Evolutionary conservation across 345 rosid species (phyloP), one percentile per base, ranked within the genome.

Genomic region (Citrus glauca): DNA sequence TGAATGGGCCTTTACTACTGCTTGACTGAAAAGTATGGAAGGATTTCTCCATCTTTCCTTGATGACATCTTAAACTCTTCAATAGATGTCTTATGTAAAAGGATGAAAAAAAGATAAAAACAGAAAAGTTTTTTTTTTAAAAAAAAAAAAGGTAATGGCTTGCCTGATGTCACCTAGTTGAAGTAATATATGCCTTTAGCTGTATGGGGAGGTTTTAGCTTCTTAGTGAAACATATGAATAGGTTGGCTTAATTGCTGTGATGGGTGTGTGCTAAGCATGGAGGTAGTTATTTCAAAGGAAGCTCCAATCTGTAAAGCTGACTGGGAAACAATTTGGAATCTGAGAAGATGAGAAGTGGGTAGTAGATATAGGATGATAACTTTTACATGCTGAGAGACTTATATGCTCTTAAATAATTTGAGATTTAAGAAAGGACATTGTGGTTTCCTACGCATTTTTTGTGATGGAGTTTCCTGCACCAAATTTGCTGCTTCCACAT

Each of bases 1-100:
- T 22, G 86, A 85, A 77, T 88, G 91, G 91, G 85, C 50, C 17
- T 45, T 45, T 45, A 45, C 86, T 14, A 66, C 82, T 45, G 75
- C 81, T 45, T 86, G 53, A 85, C 72, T 62, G 27, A 71, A 64
- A 45, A 65, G 69, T 59, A 28, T 24, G 24, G 55, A 45, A 71
- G 68, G 35, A 32, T 45, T 35, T 69, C 65, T 71, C 57, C 22
- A 1, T 53, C 57, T 17, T 53, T 53, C 57, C 22, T 53, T 45
- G 50, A 45, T 45, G 50, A 45, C 50, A 13, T 45, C 50, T 45
- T 45, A 13, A 45, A 45, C 4, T 45, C 50, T 45, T 45, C 16
- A 13, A 13, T 45, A 4, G 50, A 45, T 45, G 50, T 45, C 50
- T 13, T 45, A 45, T 45, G 50, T 45, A 45, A 45, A 42, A 45